These are phyloP conservation scores for Fusarium pininemorale DNA, from an alignment of 2,329 filamentous ascomycete species.

Conservation along the genomic window DNA sequence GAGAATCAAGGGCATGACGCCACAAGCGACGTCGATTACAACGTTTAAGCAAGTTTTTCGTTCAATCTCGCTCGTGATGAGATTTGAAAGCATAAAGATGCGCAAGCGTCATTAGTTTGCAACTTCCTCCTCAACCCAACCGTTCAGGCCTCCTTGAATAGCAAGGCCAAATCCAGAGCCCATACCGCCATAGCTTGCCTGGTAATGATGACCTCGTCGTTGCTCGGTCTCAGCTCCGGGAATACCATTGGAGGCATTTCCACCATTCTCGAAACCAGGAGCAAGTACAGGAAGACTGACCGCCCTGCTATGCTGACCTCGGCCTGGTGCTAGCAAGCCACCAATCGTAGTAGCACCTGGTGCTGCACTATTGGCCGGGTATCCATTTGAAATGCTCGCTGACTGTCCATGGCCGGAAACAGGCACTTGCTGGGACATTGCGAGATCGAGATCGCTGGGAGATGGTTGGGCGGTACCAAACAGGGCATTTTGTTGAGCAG, in stretches of 20 bases:
- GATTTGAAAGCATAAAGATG: slow-evolving; percentile 39
- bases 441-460: slow-evolving; percentile 64
- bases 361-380: slow-evolving; percentile 60
- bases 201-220: slow-evolving; percentile 72
- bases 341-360: slow-evolving; percentile 75
- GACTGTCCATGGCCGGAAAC: slow-evolving; percentile 72
- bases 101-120: slow-evolving; percentile 57
- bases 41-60: slow-evolving; percentile 52
- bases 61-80: slow-evolving; percentile 35
- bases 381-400: slow-evolving; percentile 72
- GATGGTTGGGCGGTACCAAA: slow-evolving; percentile 77
- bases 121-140: slow-evolving; percentile 74
- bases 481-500: slow-evolving; percentile 80
- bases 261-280: slow-evolving; percentile 69
- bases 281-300: slow-evolving; percentile 84
- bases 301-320: slow-evolving; percentile 77
- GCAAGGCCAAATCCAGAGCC: slow-evolving; percentile 68
- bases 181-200: slow-evolving; percentile 69
- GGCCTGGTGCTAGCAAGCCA: slow-evolving; percentile 77
- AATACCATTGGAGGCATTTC: slow-evolving; percentile 60
- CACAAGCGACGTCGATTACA: slow-evolving; percentile 51
- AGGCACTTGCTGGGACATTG: slow-evolving; percentile 68
- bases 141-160: slow-evolving; percentile 71
- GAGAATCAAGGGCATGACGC: slow-evolving; percentile 40
- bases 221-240: slow-evolving; percentile 58